Evolutionary conservation across 2,329 filamentous ascomycete genomes (phyloP).

Genomic region (Beauveria sp.): DNA sequence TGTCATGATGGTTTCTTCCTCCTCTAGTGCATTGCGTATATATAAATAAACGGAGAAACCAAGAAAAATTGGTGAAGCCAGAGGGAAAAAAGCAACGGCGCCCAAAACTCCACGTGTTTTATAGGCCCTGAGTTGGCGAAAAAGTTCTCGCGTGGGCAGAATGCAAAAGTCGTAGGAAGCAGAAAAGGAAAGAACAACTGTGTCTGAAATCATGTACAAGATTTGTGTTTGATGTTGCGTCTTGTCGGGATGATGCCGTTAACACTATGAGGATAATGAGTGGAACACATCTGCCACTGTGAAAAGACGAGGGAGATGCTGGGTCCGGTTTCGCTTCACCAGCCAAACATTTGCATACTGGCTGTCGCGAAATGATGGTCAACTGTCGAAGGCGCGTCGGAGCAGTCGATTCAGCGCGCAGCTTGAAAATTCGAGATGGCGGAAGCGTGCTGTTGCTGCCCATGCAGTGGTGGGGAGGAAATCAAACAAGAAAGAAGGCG

Average conservation of each 20-base stretch:
- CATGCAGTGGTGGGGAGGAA: not conserved
- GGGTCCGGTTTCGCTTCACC: not conserved
- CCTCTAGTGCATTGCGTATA: not conserved
- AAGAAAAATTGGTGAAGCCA: not conserved
- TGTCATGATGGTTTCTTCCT: not conserved
- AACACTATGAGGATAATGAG: no score
- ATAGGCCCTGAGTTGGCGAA: not conserved
- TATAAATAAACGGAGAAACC: not conserved
- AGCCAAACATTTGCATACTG: not conserved
- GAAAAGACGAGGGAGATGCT: not conserved
- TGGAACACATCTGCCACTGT: not conserved
- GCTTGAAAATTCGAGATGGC: not conserved
- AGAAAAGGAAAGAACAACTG: not conserved
- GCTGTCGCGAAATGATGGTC: not conserved
- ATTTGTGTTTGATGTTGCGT: not conserved
- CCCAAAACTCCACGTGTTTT: slow-evolving; percentile 1
- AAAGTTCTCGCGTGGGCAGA: not conserved
- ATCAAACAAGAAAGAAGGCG: not conserved
- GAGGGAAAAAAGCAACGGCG: not conserved
- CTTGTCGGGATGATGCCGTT: no score
- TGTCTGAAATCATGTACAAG: not conserved
- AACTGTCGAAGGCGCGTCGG: no score
- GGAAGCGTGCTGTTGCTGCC: not conserved
- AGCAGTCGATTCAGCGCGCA: not conserved
- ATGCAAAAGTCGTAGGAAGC: not conserved